Percentiles rank a stretch among this genome's conserved stretches.
Conservation (phyloP, 164 flowering plant species). For the Piper betle region DNA sequence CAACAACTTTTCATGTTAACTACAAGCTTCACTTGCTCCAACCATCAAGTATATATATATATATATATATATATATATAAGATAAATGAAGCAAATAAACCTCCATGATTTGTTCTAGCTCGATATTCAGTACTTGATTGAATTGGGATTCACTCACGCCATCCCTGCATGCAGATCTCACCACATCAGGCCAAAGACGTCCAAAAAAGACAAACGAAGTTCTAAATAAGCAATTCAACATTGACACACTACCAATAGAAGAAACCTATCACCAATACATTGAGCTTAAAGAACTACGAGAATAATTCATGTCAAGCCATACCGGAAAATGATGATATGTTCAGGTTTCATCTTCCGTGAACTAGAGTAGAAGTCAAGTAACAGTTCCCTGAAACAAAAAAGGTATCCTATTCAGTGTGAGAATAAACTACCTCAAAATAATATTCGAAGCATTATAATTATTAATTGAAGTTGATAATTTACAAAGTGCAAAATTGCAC, state of each 20-base stretch:
- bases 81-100: slow-evolving; percentile 13
- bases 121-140: slow-evolving; percentile 72
- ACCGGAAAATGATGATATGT: slow-evolving; percentile 87
- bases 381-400: slow-evolving; percentile 44
- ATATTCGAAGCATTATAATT: too few species aligned
- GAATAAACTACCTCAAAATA: background rate
- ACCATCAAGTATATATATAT: background rate
- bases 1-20: background rate
- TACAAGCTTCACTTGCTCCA: background rate
- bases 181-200: background rate
- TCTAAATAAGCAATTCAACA: background rate
- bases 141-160: slow-evolving; percentile 96
- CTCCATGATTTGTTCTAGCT: slow-evolving; percentile 74
- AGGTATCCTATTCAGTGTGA: background rate
- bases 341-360: slow-evolving; percentile 74
- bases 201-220: background rate
- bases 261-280: too few species aligned
- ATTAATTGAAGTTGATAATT: too few species aligned
- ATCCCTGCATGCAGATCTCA: slow-evolving; percentile 35
- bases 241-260: too few species aligned
- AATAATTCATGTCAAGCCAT: background rate
- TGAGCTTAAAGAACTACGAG: too few species aligned
- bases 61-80: background rate
- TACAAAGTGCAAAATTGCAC: too few species aligned
- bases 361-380: slow-evolving; percentile 62